Evolutionary conservation across 78 protist species (phyloP).

Genomic region (Dictyostelium purpureum): DNA sequence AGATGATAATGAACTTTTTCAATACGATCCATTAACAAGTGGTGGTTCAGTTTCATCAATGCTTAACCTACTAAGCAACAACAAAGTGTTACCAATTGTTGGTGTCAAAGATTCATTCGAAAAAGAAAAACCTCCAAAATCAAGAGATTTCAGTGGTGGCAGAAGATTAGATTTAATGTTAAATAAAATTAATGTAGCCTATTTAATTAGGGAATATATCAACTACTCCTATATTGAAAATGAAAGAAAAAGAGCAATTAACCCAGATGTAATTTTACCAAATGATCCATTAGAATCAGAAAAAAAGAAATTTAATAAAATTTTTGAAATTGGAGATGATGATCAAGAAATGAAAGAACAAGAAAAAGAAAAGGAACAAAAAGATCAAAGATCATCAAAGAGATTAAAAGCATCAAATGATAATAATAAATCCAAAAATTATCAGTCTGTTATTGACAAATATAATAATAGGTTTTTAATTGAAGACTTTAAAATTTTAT

Average conservation of each 20-base stretch:
- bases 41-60: conserved; percentile 17
- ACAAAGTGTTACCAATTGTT: background rate
- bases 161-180: background rate
- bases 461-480: background rate
- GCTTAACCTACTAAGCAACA: background rate
- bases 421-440: background rate
- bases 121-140: background rate
- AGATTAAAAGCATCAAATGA: background rate
- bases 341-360: background rate
- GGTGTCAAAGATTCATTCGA: background rate
- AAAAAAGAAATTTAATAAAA: background rate
- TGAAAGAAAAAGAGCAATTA: conserved; percentile 14
- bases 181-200: background rate
- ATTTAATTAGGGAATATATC: background rate
- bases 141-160: background rate
- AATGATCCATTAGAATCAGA: background rate
- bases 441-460: background rate
- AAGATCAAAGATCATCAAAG: background rate
- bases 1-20: background rate
- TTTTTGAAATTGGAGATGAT: background rate
- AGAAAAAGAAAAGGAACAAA: background rate
- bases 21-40: conserved; percentile 31
- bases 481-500: background rate
- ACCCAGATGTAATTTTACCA: background rate
- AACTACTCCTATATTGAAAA: background rate